phyloP scores from a whole-genome alignment of 2,329 filamentous ascomycete genomes.

The Ophiostoma piceae region DNA sequence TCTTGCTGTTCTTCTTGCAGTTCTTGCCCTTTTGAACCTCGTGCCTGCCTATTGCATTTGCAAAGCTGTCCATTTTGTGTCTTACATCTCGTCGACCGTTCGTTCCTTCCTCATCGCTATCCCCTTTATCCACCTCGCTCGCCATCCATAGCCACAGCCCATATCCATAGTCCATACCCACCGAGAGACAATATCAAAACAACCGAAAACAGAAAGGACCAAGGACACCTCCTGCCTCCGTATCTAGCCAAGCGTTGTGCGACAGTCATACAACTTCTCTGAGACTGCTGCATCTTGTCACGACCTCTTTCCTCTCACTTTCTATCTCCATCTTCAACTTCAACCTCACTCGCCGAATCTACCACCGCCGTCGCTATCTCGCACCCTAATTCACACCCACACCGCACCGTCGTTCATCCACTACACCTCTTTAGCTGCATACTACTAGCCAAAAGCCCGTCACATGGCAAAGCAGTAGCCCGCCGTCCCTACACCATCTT shows the following conservation, averaged over 20 bases:
- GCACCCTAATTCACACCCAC: neutral
- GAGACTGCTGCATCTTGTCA: neutral
- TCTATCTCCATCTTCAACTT: neutral
- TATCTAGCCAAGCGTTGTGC: neutral
- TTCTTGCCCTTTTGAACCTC: neutral
- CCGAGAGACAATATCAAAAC: conserved; percentile 11
- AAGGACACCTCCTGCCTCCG: conserved; percentile 8
- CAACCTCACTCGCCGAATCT: neutral
- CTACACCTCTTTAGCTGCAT: conserved; percentile 15
- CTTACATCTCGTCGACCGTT: conserved; percentile 1
- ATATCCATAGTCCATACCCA: conserved; percentile 3
- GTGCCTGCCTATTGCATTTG: neutral
- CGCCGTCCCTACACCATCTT: conserved; percentile 10
- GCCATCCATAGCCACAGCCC: neutral
- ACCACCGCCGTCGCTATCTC: neutral
- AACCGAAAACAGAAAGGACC: conserved; percentile 9
- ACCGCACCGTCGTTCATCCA: neutral
- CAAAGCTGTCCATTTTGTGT: neutral
- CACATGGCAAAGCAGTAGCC: conserved; percentile 18
- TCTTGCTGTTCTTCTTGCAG: neutral
- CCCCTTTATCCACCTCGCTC: neutral
- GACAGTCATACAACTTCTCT: neutral
- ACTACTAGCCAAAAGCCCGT: conserved; percentile 17
- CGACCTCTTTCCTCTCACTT: neutral
- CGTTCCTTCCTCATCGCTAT: conserved; percentile 9